A percentile compares a stretch with the other conserved stretches of the same genome.
Conservation (phyloP, 352 stramenopile genomes). For the Phytophthora sp. region DNA sequence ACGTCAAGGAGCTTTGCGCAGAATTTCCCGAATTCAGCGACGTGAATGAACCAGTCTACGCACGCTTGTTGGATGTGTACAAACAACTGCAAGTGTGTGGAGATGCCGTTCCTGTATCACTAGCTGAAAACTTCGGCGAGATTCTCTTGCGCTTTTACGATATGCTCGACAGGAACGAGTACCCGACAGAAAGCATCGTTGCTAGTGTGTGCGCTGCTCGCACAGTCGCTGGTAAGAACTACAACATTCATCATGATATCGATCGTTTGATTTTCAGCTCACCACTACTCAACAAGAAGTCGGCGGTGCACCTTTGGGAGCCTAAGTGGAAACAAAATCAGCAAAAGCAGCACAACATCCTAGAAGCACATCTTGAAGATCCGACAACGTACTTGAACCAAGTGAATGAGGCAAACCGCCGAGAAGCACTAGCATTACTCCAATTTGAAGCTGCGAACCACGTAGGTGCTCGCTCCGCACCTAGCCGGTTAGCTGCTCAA, state of each 20-base stretch:
- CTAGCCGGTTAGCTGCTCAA: too few relatives aligned
- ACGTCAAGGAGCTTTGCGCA: background rate
- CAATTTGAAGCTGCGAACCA: background rate
- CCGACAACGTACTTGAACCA: background rate
- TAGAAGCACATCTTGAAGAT: background rate
- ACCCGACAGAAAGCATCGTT: too few relatives aligned
- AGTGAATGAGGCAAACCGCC: background rate
- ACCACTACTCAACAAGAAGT: background rate
- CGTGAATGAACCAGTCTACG: background rate
- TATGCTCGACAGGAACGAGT: too few relatives aligned
- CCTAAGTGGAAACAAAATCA: background rate
- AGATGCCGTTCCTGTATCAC: background rate
- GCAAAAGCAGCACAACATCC: background rate
- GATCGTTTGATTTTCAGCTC: conserved; percentile 4
- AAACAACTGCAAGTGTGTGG: background rate
- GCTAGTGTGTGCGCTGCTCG: conserved; percentile 1
- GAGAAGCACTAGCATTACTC: background rate
- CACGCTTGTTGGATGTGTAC: background rate
- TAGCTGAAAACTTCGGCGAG: background rate
- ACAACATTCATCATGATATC: conserved; percentile 2
- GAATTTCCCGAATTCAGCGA: background rate
- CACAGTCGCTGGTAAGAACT: background rate
- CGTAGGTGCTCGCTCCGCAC: background rate
- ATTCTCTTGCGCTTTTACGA: background rate
- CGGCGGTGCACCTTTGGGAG: background rate